phyloP scores from a whole-genome alignment of 306 rosid species.

The Aeschynomene evenia region DNA sequence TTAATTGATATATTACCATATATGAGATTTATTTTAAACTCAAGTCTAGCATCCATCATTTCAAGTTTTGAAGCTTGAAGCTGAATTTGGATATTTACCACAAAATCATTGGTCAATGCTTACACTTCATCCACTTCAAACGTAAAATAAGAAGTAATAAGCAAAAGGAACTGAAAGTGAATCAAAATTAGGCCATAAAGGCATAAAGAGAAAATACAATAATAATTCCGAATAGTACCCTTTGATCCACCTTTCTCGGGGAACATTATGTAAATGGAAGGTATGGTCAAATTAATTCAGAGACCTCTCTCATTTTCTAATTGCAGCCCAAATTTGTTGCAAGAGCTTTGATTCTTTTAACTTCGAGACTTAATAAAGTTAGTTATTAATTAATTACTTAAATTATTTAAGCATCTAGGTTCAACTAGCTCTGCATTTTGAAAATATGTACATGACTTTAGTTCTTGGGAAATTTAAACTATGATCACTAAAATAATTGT shows the following conservation, averaged over 20 bases:
- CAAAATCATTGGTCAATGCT: constrained; percentile 9
- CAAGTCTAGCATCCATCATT: too few species aligned
- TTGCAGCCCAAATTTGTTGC: constrained; percentile 1
- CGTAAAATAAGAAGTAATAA: background rate
- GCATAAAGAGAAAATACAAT: constrained; percentile 12
- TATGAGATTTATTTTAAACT: too few species aligned
- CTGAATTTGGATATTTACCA: background rate
- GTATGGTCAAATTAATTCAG: constrained; percentile 31
- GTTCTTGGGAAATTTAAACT: too few species aligned
- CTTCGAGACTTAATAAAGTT: too few species aligned
- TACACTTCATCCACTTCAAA: background rate
- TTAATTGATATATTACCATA: too few species aligned
- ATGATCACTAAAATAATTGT: constrained; percentile 9
- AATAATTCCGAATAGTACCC: constrained; percentile 28
- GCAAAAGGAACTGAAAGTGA: background rate
- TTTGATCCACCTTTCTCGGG: background rate
- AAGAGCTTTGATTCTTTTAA: background rate
- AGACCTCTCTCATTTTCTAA: background rate
- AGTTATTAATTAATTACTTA: too few species aligned
- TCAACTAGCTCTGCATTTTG: too few species aligned
- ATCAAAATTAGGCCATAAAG: constrained; percentile 20
- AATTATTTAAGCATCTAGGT: too few species aligned
- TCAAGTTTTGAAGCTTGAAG: background rate
- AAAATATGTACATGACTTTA: too few species aligned
- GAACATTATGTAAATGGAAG: constrained; percentile 21